Evolutionary conservation across 257 asterid genomes (phyloP), one percentile per base, ranked within the genome.

Genomic region (Solanum corneliomulleri): DNA sequence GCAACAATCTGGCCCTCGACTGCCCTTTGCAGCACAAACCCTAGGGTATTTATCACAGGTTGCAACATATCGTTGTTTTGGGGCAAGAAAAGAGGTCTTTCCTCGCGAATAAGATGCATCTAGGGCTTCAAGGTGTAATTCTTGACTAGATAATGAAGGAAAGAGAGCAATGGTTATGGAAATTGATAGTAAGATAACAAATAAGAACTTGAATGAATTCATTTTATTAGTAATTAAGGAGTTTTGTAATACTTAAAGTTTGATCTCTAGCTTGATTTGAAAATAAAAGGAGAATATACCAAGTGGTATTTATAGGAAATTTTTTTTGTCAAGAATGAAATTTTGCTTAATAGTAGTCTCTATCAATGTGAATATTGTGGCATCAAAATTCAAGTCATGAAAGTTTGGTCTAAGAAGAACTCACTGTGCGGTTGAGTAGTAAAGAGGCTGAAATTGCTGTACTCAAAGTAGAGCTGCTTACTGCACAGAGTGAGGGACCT

Each of bases 1-100:
- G 89, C 90, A 91, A 84, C 92, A 91, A 82, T 90, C 90, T 15
- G 85, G 89, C n/a, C 88, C 89, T 5, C 56, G 80, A 37, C 91
- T 71, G 0, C 62, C 62, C 62, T 52, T 18, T 52, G 62, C n/a
- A 72, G 89, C 87, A 66, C 91, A 90, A 37, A 91, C 82, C 37
- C 88, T 89, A 9, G 90, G 91, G 80, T 85, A 90, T 37, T 84
- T 69, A 37, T 90, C 69, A 15, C 92, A 91, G 9, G 90, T 90
- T 56, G 88, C 69, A 23, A 33, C 76, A 37, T 31, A 62, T 23
- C 35, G 74, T 33, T 45, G 49, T 23, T 83, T 58, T 12, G 21
- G 11, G 31, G 52, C 4, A 37, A 35, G 58, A 66, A 66, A 27
- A 37, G 52, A 76, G 56, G 35, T 27, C 39, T 83, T 12, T 23